Conservation (phyloP, 768 basidiomycete species). For the Exidia glandulosa region DNA sequence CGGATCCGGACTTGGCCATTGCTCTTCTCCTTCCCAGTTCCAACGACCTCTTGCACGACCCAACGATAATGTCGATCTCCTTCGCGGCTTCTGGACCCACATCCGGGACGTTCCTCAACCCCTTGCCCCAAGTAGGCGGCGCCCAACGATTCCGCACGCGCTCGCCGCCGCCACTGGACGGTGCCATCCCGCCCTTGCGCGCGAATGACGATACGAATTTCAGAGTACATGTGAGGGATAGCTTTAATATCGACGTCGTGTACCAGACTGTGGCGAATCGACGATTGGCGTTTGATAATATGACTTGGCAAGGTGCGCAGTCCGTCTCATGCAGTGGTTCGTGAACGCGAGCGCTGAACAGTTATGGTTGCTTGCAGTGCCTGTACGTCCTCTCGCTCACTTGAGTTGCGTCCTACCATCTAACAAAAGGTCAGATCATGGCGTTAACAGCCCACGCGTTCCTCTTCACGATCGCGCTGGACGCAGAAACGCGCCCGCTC, state of each 20-base stretch:
- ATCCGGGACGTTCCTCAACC: neutral
- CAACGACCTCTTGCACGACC: too few relatives aligned
- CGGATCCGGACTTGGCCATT: too few relatives aligned
- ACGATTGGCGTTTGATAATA: neutral
- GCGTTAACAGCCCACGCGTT: neutral
- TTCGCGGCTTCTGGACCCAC: neutral
- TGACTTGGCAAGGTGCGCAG: neutral
- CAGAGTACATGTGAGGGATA: neutral
- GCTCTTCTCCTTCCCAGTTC: too few relatives aligned
- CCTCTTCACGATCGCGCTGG: neutral
- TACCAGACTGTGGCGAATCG: slow-evolving; percentile 1
- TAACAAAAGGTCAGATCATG: neutral
- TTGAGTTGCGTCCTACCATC: neutral
- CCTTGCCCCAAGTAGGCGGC: neutral
- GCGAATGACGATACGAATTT: neutral
- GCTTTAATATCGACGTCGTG: neutral
- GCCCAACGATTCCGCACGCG: too few relatives aligned
- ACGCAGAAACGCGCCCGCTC: neutral
- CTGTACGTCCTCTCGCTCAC: neutral
- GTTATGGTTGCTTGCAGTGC: neutral
- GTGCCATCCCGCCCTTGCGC: neutral
- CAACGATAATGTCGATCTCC: neutral
- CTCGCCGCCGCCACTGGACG: too few relatives aligned
- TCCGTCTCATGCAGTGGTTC: neutral
- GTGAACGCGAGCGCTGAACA: neutral